Percentiles rank a stretch among this genome's conserved stretches.
Conservation (phyloP, 2,329 filamentous ascomycete species). For the Blastomyces percursus region DNA sequence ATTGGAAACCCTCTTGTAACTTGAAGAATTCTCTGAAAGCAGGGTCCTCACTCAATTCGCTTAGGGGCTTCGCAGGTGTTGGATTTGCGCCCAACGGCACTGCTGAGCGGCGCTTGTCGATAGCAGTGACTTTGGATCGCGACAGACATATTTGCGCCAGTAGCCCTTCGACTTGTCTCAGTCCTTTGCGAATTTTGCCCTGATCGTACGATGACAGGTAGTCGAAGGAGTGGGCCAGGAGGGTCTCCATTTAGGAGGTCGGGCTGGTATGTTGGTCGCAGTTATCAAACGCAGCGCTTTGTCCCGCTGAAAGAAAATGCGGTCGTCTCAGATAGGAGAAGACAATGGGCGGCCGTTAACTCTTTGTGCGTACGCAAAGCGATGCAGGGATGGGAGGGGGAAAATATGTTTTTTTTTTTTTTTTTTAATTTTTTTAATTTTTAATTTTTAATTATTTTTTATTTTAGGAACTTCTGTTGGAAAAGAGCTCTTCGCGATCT, state of each 20-base stretch:
- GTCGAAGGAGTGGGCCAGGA: conserved; percentile 88
- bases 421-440: no score
- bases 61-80: conserved; percentile 50
- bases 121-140: conserved; percentile 26
- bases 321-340: neutral
- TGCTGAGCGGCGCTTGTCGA: conserved; percentile 35
- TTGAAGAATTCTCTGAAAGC: conserved; percentile 96
- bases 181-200: conserved; percentile 80
- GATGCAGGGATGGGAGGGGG: neutral
- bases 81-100: conserved; percentile 30
- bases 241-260: conserved; percentile 61
- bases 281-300: neutral
- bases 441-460: no score
- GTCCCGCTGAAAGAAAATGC: neutral
- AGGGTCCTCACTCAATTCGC: conserved; percentile 64
- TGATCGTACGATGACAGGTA: conserved; percentile 89
- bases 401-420: no score
- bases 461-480: neutral
- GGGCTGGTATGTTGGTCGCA: neutral
- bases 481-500: neutral
- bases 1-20: conserved; percentile 92
- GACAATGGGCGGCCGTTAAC: neutral
- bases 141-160: conserved; percentile 90
- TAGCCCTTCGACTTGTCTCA: conserved; percentile 87
- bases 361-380: neutral